A percentile compares a stretch with the other conserved stretches of the same genome.
Conservation (phyloP, 73 alveolate species). For the Paramecium sexaurelia region DNA sequence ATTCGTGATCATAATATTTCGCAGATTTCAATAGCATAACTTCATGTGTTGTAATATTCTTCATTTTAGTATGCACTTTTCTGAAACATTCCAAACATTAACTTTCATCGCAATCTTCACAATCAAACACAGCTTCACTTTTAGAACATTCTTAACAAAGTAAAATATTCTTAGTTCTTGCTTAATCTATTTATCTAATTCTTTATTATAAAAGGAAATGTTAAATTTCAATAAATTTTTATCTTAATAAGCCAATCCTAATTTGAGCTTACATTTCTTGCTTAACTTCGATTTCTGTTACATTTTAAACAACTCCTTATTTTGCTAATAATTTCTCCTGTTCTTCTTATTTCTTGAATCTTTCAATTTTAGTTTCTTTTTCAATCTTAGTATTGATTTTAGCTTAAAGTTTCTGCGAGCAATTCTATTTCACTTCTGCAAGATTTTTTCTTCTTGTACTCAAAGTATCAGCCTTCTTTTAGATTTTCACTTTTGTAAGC, state of each 20-base stretch:
- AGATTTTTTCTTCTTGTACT: neutral
- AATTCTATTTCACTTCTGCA: neutral
- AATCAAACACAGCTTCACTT: conserved; percentile 58
- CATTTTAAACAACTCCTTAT: neutral
- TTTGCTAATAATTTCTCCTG: neutral
- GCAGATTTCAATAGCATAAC: neutral
- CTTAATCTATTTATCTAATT: conserved; percentile 50
- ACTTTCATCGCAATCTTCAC: conserved; percentile 53
- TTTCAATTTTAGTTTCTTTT: neutral
- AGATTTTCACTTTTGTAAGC: neutral
- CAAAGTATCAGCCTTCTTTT: neutral
- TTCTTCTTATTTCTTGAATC: neutral
- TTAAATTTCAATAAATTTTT: conserved; percentile 47
- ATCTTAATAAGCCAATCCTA: conserved; percentile 24
- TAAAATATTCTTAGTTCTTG: conserved; percentile 13
- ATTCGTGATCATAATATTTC: neutral
- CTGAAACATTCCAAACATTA: conserved; percentile 48
- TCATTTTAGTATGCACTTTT: conserved; percentile 8
- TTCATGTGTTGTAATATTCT: conserved; percentile 20
- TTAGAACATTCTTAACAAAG: conserved; percentile 48
- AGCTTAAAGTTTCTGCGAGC: neutral
- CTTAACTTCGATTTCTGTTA: neutral
- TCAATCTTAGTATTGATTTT: neutral
- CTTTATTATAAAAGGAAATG: conserved; percentile 19
- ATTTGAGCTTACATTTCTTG: neutral